Conservation (phyloP, 331 rosid species). For the Malus hybrid region DNA sequence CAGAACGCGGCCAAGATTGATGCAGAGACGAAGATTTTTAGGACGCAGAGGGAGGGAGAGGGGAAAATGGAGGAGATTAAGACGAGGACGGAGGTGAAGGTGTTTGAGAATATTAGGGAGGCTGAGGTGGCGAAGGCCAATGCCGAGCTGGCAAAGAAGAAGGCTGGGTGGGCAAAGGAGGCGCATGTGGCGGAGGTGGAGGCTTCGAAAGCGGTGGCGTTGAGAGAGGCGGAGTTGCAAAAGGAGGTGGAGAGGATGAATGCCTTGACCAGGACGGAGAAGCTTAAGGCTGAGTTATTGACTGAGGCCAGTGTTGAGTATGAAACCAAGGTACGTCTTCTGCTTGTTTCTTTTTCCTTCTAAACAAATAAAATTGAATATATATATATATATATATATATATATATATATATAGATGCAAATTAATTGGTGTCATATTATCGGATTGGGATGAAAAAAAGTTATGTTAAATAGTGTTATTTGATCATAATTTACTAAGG, state of each 20-base stretch:
- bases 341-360: not conserved
- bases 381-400: not conserved
- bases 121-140: constrained; percentile 9
- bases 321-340: not conserved
- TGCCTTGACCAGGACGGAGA: constrained; percentile 2
- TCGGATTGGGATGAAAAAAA: not conserved
- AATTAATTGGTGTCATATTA: not conserved
- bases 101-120: constrained; percentile 26
- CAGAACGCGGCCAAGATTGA: constrained; percentile 53
- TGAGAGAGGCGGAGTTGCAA: constrained; percentile 16
- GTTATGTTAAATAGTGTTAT: not conserved
- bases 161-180: constrained; percentile 4
- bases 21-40: constrained; percentile 43
- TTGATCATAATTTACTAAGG: not conserved
- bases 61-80: constrained; percentile 49
- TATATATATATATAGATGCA: not conserved
- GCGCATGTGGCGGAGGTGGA: constrained; percentile 6
- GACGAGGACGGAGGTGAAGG: constrained; percentile 34
- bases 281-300: constrained; percentile 40
- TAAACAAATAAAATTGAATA: not conserved
- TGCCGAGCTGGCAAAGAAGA: constrained; percentile 1
- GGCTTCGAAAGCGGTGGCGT: not conserved
- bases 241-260: constrained; percentile 11
- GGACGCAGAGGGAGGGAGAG: constrained; percentile 34
- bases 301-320: constrained; percentile 28